Percentiles rank a stretch among this genome's conserved stretches.
These are phyloP conservation scores for Geotrichum bryndzae DNA, from an alignment of 1,139 yeast genomes.

Conservation along the genomic window DNA sequence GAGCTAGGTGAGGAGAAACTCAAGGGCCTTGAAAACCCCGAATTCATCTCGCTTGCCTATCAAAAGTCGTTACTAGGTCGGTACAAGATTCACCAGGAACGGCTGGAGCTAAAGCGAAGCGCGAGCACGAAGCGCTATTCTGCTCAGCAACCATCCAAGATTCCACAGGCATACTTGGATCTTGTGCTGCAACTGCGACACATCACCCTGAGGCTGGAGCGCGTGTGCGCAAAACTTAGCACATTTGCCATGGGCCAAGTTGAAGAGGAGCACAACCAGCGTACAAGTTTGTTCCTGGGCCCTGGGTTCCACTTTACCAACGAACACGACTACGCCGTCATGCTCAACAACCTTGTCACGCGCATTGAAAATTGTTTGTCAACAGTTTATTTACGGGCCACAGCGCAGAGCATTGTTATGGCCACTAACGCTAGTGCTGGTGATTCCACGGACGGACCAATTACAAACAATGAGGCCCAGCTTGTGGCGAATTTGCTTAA, in stretches of 20 bases:
- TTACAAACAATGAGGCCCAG: background rate
- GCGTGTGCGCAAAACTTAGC: constrained; percentile 39
- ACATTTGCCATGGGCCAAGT: constrained; percentile 8
- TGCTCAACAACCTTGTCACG: constrained; percentile 57
- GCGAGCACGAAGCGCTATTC: constrained; percentile 14
- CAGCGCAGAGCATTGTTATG: background rate
- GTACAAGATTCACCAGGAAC: constrained; percentile 12
- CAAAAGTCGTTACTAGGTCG: constrained; percentile 41
- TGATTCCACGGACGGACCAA: background rate
- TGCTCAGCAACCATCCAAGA: constrained; percentile 29
- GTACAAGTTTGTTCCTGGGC: constrained; percentile 2
- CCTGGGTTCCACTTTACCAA: constrained; percentile 24
- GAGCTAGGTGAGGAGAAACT: constrained; percentile 81
- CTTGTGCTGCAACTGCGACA: constrained; percentile 42
- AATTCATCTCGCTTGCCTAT: constrained; percentile 70
- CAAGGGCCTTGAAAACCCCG: constrained; percentile 93
- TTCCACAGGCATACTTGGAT: constrained; percentile 27
- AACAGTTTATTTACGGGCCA: constrained; percentile 21
- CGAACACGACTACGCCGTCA: constrained; percentile 40
- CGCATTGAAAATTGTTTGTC: constrained; percentile 49
- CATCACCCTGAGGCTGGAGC: constrained; percentile 46
- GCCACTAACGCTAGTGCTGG: background rate
- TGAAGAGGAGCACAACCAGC: constrained; percentile 4
- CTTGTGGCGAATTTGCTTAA: background rate
- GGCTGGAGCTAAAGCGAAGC: constrained; percentile 30